A percentile compares a stretch with the other conserved stretches of the same genome.
Evolutionary conservation across 2,329 filamentous ascomycete species (phyloP).

Genomic region (Epichloe sibirici): DNA sequence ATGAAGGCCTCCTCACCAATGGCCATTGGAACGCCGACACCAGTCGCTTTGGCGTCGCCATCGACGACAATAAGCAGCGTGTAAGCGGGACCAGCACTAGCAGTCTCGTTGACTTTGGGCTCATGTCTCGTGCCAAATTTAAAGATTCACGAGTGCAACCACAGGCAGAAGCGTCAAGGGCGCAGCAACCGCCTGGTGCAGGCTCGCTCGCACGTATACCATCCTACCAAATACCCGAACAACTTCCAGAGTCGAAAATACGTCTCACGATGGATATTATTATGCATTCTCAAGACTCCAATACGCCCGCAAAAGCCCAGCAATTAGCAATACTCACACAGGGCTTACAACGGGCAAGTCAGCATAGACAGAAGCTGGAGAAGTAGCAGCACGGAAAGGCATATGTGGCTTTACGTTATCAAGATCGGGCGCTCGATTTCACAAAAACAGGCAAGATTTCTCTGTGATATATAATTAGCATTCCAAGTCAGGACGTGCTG

Average conservation of each 20-base stretch:
- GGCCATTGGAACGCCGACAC: neutral
- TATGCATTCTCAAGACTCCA: neutral
- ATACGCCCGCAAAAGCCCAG: neutral
- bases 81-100: neutral
- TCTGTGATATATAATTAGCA: neutral
- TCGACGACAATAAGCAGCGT: neutral
- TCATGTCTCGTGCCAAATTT: neutral
- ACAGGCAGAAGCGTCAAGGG: neutral
- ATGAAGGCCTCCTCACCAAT: neutral
- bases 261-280: constrained; percentile 3
- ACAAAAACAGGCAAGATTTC: too few species aligned
- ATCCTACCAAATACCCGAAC: neutral
- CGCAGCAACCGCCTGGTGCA: neutral
- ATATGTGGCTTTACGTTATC: neutral
- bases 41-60: neutral
- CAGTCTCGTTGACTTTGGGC: neutral
- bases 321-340: neutral
- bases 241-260: constrained; percentile 1
- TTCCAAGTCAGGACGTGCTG: too few species aligned
- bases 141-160: neutral
- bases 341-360: neutral
- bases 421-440: too few species aligned
- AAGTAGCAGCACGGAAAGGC: neutral
- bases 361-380: neutral
- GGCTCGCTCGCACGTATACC: neutral